Conservation (phyloP, 2,329 filamentous ascomycete genomes). For the Neofusicoccum ribis region DNA sequence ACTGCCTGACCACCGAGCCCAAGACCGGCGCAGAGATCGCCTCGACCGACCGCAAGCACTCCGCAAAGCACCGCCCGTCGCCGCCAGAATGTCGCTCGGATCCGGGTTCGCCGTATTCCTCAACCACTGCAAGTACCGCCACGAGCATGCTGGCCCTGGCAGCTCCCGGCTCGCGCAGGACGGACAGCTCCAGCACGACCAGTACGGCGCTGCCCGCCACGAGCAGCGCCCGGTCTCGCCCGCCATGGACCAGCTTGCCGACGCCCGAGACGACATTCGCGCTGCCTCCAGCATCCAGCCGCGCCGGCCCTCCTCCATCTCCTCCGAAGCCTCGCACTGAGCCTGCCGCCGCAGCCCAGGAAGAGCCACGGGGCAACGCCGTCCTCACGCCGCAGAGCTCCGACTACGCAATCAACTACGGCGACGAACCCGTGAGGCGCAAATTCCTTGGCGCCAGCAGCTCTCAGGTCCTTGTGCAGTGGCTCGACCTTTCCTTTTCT, state of each 20-base stretch:
- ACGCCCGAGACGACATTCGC: conserved; percentile 3
- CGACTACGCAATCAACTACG: neutral
- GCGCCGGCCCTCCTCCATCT: conserved; percentile 2
- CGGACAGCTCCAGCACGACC: neutral
- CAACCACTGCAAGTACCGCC: conserved; percentile 16
- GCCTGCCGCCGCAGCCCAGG: neutral
- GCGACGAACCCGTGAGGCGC: conserved; percentile 8
- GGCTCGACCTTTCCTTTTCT: conserved; percentile 20
- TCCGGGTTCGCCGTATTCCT: conserved; percentile 17
- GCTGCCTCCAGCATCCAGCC: neutral
- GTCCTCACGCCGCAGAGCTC: neutral
- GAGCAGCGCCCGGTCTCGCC: neutral
- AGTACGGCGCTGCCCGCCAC: neutral
- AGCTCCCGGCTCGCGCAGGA: neutral
- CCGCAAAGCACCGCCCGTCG: neutral
- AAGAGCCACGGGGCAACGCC: neutral
- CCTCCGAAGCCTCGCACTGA: conserved; percentile 2
- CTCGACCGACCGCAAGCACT: conserved; percentile 1
- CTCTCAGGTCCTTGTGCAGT: conserved; percentile 20
- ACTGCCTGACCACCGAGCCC: conserved; percentile 21
- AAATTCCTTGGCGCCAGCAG: conserved; percentile 23
- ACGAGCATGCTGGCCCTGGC: conserved; percentile 1
- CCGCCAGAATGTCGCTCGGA: conserved; percentile 7
- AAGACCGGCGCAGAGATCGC: neutral
- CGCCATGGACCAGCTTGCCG: neutral